Conservation (phyloP, 768 basidiomycete species). For the Paxillus involutus region DNA sequence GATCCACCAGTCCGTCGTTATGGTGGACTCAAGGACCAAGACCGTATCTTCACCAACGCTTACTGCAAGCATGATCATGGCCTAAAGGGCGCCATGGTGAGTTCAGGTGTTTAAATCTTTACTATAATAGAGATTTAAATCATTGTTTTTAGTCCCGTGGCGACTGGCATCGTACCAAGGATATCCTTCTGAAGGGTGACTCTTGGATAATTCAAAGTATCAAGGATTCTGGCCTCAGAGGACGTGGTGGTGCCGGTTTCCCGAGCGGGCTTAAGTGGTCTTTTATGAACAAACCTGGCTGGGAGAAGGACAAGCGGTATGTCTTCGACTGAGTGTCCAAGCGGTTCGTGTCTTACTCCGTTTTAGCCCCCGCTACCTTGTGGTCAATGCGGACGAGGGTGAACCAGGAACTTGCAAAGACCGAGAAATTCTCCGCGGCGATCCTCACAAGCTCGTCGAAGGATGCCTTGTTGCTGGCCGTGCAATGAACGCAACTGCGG, state of each 20-base stretch:
- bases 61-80: constrained; percentile 89
- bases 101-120: not conserved
- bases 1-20: constrained; percentile 89
- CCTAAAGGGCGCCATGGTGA: constrained; percentile 86
- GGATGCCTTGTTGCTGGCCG: constrained; percentile 97
- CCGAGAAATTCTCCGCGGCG: constrained; percentile 95
- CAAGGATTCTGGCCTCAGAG: constrained; percentile 94
- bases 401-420: constrained; percentile 99
- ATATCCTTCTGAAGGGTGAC: constrained; percentile 93
- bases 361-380: constrained; percentile 85
- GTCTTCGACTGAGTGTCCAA: not conserved
- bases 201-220: constrained; percentile 96
- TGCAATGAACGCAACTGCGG: constrained; percentile 94
- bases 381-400: constrained; percentile 98
- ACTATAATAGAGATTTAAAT: not conserved
- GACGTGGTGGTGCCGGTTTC: constrained; percentile 96
- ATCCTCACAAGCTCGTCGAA: constrained; percentile 97
- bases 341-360: not conserved
- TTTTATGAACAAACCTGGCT: constrained; percentile 99
- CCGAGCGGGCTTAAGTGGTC: constrained; percentile 97
- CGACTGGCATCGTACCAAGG: constrained; percentile 98
- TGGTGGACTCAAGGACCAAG: constrained; percentile 93
- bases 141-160: constrained; percentile 66
- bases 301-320: constrained; percentile 91
- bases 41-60: constrained; percentile 91